These are phyloP conservation scores for Zelonia costaricensis DNA, from an alignment of 208 protist genomes.

Conservation along the genomic window DNA sequence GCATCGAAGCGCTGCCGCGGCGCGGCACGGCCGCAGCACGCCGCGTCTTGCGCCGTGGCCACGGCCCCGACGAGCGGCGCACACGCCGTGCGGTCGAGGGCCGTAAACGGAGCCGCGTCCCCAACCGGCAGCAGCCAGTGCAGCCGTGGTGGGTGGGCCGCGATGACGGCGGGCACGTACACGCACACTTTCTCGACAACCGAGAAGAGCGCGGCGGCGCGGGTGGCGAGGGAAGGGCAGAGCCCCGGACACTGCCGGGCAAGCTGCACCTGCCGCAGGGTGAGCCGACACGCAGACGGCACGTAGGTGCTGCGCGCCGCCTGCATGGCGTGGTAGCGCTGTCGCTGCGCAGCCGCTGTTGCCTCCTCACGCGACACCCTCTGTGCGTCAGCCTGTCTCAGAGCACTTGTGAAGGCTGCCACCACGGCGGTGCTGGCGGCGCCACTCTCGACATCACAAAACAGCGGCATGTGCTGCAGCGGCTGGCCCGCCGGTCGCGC, in stretches of 20 bases:
- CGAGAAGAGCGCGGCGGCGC: slow-evolving; percentile 40
- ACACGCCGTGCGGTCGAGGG: slow-evolving; percentile 23
- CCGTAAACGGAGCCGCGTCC: slow-evolving; percentile 27
- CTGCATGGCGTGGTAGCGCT: slow-evolving; percentile 23
- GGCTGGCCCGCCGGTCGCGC: neutral
- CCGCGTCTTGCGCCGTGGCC: slow-evolving; percentile 8
- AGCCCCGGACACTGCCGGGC: slow-evolving; percentile 16
- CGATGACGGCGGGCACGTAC: slow-evolving; percentile 61
- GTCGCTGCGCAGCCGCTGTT: slow-evolving; percentile 10
- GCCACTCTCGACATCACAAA: too few relatives aligned
- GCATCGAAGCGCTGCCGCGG: slow-evolving; percentile 49
- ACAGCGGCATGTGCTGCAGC: neutral
- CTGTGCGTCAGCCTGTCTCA: neutral
- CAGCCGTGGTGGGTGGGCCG: slow-evolving; percentile 39
- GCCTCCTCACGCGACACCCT: neutral
- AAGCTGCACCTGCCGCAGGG: slow-evolving; percentile 1
- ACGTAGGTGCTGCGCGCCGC: slow-evolving; percentile 16
- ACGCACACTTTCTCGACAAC: slow-evolving; percentile 49
- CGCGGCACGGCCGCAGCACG: neutral
- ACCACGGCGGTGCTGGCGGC: neutral
- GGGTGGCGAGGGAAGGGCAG: slow-evolving; percentile 43
- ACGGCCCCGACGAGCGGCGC: slow-evolving; percentile 43
- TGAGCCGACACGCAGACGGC: neutral
- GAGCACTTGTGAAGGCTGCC: neutral
- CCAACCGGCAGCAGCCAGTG: slow-evolving; percentile 46